These are phyloP conservation scores for Lachancea quebecensis DNA, from an alignment of 805 yeast species.

Conservation along the genomic window DNA sequence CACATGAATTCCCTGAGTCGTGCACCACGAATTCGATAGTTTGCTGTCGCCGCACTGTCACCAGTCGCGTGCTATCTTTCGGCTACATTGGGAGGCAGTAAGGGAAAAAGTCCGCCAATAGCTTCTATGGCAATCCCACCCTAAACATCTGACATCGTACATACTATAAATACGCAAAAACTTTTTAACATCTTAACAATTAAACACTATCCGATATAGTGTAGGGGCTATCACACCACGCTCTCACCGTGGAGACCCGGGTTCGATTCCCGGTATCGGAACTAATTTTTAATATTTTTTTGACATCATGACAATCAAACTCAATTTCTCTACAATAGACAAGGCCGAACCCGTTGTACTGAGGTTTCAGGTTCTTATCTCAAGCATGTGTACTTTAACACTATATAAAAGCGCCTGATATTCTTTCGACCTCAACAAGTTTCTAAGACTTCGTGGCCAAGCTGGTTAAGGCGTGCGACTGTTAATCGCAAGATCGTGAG, in stretches of 20 bases:
- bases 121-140: too few relatives aligned
- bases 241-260: slow-evolving; percentile 30
- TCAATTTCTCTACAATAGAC: too few relatives aligned
- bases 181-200: background rate
- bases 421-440: background rate
- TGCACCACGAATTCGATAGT: too few relatives aligned
- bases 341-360: too few relatives aligned
- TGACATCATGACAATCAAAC: too few relatives aligned
- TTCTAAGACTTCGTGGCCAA: slow-evolving; percentile 45
- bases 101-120: too few relatives aligned
- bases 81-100: too few relatives aligned
- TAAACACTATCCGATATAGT: slow-evolving; percentile 22
- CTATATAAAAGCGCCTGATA: background rate
- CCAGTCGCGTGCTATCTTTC: too few relatives aligned
- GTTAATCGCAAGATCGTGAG: slow-evolving; percentile 60
- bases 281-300: slow-evolving; percentile 5
- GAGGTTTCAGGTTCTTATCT: too few relatives aligned
- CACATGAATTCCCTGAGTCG: too few relatives aligned
- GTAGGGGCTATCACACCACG: slow-evolving; percentile 30
- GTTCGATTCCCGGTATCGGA: slow-evolving; percentile 30
- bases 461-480: slow-evolving; percentile 59
- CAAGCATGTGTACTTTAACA: background rate
- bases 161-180: background rate
- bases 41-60: too few relatives aligned
- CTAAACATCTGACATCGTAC: background rate